phyloP scores from a whole-genome alignment of 1,284 basidiomycete species.

The Heterobasidion occidentale region DNA sequence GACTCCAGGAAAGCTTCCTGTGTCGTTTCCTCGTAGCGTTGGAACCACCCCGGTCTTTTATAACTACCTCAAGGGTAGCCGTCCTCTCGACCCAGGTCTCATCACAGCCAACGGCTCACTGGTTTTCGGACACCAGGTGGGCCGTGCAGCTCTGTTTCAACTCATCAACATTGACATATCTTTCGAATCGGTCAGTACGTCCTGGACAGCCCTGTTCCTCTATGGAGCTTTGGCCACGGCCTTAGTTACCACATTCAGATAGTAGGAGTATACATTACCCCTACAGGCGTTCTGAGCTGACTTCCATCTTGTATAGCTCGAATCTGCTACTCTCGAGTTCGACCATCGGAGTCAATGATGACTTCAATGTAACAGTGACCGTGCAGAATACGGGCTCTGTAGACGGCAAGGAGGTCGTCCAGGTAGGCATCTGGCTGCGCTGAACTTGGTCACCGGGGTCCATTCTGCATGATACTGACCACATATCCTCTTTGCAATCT shows the following conservation, averaged over 20 bases:
- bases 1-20: constrained; percentile 43
- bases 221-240: constrained; percentile 63
- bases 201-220: constrained; percentile 46
- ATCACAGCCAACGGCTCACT: constrained; percentile 43
- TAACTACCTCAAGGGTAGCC: constrained; percentile 54
- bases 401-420: constrained; percentile 53
- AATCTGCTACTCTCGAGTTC: constrained; percentile 37
- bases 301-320: constrained; percentile 25
- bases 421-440: constrained; percentile 24
- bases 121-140: constrained; percentile 45
- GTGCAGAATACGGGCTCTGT: constrained; percentile 49
- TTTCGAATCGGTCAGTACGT: constrained; percentile 38
- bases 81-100: constrained; percentile 45
- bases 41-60: constrained; percentile 60
- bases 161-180: neutral
- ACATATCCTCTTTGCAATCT: neutral
- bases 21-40: constrained; percentile 58
- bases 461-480: neutral
- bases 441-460: too few relatives aligned
- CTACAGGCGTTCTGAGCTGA: neutral
- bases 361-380: constrained; percentile 49
- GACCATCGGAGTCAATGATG: constrained; percentile 34
- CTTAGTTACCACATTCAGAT: constrained; percentile 59
- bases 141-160: constrained; percentile 5
- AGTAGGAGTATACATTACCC: constrained; percentile 27